These are phyloP conservation scores for Pseudocercospora musae DNA, from an alignment of 2,329 filamentous ascomycete genomes.

Conservation along the genomic window DNA sequence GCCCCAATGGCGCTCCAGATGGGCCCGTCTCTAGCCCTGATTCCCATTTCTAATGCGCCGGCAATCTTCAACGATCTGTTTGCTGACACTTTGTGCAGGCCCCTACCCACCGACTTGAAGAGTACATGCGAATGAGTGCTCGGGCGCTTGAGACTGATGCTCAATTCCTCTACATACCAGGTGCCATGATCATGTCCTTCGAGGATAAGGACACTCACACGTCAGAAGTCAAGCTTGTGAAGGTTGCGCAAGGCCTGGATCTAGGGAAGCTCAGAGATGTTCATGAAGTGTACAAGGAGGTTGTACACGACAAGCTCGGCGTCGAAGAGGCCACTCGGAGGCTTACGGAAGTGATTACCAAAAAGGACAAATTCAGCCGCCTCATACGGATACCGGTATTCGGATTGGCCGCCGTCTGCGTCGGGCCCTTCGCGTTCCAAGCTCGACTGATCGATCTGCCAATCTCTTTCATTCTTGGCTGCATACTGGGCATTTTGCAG, in stretches of 20 bases:
- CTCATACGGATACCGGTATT: conserved; percentile 61
- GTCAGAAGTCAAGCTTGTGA: conserved; percentile 74
- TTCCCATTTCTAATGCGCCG: too few relatives aligned
- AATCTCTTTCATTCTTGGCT: conserved; percentile 71
- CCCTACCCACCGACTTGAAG: conserved; percentile 84
- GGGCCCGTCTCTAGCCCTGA: too few relatives aligned
- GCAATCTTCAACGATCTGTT: too few relatives aligned
- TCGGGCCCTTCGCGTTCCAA: conserved; percentile 77
- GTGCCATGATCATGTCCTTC: conserved; percentile 93
- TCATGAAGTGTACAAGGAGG: conserved; percentile 75
- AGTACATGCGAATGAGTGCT: conserved; percentile 87
- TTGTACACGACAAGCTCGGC: conserved; percentile 70
- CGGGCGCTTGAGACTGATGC: conserved; percentile 85
- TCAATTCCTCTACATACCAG: conserved; percentile 85
- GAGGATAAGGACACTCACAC: conserved; percentile 71
- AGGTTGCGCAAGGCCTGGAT: conserved; percentile 66
- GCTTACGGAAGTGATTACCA: conserved; percentile 61
- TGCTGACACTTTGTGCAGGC: conserved; percentile 34
- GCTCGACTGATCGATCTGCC: conserved; percentile 75
- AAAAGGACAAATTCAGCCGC: conserved; percentile 51
- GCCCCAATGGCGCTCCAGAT: too few relatives aligned
- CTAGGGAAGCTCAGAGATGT: conserved; percentile 70
- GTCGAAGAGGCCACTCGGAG: conserved; percentile 66
- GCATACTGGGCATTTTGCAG: conserved; percentile 70
- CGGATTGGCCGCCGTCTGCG: conserved; percentile 70